Conservation (phyloP, 1,284 basidiomycete genomes). For the Thecaphora thlaspeos region DNA sequence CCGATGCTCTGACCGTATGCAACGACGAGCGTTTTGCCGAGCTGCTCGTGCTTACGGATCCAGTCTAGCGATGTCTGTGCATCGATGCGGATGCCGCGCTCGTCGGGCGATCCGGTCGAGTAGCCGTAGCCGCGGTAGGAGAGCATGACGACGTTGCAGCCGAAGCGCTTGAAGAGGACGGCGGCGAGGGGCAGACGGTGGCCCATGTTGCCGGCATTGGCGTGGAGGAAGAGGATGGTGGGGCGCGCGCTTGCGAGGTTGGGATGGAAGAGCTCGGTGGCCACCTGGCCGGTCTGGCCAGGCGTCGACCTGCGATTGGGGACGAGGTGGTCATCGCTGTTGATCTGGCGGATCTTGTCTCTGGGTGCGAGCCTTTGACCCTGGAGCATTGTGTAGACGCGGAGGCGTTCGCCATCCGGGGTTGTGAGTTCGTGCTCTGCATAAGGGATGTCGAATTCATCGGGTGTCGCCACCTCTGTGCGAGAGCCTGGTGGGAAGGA, state of each 20-base stretch:
- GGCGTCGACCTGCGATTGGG: constrained; percentile 19
- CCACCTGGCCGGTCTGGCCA: constrained; percentile 12
- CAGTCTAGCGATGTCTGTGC: constrained; percentile 73
- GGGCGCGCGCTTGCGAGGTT: constrained; percentile 29
- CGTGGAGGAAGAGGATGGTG: constrained; percentile 53
- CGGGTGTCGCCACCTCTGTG: constrained; percentile 46
- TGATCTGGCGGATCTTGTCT: too few species aligned
- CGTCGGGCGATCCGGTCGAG: constrained; percentile 78
- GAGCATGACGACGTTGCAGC: constrained; percentile 84
- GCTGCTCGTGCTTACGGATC: constrained; percentile 68
- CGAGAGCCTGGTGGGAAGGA: constrained; percentile 50
- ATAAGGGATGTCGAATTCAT: constrained; percentile 49
- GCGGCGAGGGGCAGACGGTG: constrained; percentile 87
- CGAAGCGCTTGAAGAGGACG: constrained; percentile 77
- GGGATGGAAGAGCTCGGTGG: constrained; percentile 12
- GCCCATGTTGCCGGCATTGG: constrained; percentile 59
- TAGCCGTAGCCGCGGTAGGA: constrained; percentile 87
- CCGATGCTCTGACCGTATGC: constrained; percentile 93
- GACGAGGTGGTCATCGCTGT: too few species aligned
- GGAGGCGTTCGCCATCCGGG: constrained; percentile 46
- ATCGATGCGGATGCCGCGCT: constrained; percentile 75
- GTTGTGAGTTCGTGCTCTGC: constrained; percentile 45
- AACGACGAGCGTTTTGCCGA: constrained; percentile 62
- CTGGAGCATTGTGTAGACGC: constrained; percentile 50
- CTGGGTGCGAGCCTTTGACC: constrained; percentile 15